Evolutionary conservation across 2,329 filamentous ascomycete genomes (phyloP), one percentile per base, ranked within the genome.

Genomic region (Penicillium sp.): DNA sequence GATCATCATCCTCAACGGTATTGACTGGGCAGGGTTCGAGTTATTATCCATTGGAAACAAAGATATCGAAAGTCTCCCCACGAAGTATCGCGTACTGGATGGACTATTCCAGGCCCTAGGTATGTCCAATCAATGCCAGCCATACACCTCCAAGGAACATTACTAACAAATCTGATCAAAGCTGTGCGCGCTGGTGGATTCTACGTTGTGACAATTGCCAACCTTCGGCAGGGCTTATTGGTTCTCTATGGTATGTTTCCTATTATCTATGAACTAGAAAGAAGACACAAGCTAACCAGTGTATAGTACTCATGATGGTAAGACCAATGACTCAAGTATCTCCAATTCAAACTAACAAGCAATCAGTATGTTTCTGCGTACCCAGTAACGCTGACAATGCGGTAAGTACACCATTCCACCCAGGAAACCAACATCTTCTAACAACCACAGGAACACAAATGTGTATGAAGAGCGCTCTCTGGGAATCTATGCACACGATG

Each of bases 381-480:
- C 34, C 71, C 70, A 34, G 68, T 73, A 24, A 57, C 72, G 10
- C 57, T 73, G 5, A 72, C 68, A 6, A 73, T 73, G 43, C 65
- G 65, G 64, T 63, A 59, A 34, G 59, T 57, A 36, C 16, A 10
- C 16, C 11, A 27, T 21, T 14, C 13, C 14, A 22, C 5, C 3
- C 18, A 24, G 24, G 16, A 31, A 29, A 8, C 14, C 38, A 14
- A n/a, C 5, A 10, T 27, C 18, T 40, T 21, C 57, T 60, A 43
- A 59, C 40, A 40, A 18, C 4, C 8, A 4, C 22, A 81, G 87
- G 27, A 84, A 86, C 66, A 87, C 86, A 38, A 89, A 89, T 64
- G 83, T 88, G 29, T 90, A 90, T 65, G 87, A 89, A 66, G 86
- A 90, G 63, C 78, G 84, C 6, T 86, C 83, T 0, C 75, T 89